Evolutionary conservation across 1,139 yeast genomes (phyloP), one percentile per base, ranked within the genome.

Genomic region (Pichia sp.): DNA sequence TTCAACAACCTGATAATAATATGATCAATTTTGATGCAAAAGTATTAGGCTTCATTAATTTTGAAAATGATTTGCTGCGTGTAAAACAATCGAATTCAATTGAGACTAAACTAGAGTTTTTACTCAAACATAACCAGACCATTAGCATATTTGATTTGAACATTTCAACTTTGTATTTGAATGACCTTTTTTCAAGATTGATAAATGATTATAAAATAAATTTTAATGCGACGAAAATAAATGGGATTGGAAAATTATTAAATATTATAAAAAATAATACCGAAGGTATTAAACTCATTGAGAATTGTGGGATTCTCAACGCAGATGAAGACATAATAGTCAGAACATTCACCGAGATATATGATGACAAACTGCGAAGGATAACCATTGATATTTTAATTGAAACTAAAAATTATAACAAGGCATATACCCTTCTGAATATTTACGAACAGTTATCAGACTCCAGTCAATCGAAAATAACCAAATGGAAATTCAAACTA

Each of bases 221-320:
- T 38, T 37, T 51, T 27, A 40, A 44, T 16, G 8, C 26, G 5
- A 26, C 10, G 3, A 6, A 36, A 3, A 28, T 51, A 8, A 31
- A 27, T 27, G 51, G 51, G 5, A 29, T 51, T 4, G 50, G 50
- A 8, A 40, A 39, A 26, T 37, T 51, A 11, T 34, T 51, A 32
- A 49, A 46, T 37, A 27, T 39, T 2, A 27, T 48, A 23, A 31
- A 46, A 5, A 27, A 23, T 26, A 9, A 27, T 10, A 28, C 43
- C 6, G 28, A 33, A 28, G 53, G 53, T 4, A 9, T 48, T 4
- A 39, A 46, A 4, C 4, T 44, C 3, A 43, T 51, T 29, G 46
- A 40, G 44, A 39, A 38, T 36, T 51, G 53, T 44, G 53, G 52
- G 29, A 43, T 44, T 41, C 47, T 42, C 43, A 33, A 33, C 33